Conservation (phyloP, 1,284 basidiomycete species). For the Leccinum subspadiceum region DNA sequence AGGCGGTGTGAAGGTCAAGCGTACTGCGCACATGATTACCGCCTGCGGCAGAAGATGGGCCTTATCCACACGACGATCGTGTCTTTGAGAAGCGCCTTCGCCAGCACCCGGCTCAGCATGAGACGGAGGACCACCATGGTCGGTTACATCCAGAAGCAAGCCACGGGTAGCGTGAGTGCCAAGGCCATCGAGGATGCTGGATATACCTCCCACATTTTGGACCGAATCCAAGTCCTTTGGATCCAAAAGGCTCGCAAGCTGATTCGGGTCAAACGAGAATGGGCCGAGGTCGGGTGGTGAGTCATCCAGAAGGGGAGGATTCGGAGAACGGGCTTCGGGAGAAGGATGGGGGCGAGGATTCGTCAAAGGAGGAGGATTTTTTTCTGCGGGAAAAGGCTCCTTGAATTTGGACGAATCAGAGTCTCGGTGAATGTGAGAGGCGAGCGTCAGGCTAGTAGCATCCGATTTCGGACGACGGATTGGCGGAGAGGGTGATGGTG, state of each 20-base stretch:
- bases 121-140: constrained; percentile 5
- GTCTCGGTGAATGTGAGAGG: constrained; percentile 39
- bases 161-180: constrained; percentile 70
- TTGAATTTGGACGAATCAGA: constrained; percentile 26
- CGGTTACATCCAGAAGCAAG: constrained; percentile 27
- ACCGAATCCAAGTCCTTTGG: constrained; percentile 79
- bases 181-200: constrained; percentile 69
- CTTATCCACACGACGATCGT: constrained; percentile 31
- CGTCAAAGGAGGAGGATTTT: not conserved
- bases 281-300: constrained; percentile 68
- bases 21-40: constrained; percentile 25
- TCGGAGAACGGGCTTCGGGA: constrained; percentile 1
- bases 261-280: constrained; percentile 70
- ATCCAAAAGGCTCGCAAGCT: constrained; percentile 86
- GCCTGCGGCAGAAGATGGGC: constrained; percentile 31
- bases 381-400: constrained; percentile 2
- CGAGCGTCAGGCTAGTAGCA: constrained; percentile 36
- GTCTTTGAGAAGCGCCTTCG: constrained; percentile 39
- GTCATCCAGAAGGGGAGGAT: constrained; percentile 49
- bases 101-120: constrained; percentile 35
- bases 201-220: constrained; percentile 56
- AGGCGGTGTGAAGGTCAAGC: constrained; percentile 46
- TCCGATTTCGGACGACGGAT: constrained; percentile 39
- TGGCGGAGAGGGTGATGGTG: no score
- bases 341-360: not conserved